Base-by-base conservation (phyloP, 2,329 filamentous ascomycete genomes). In the Stagonosporopsis chrysanthemi region DNA sequence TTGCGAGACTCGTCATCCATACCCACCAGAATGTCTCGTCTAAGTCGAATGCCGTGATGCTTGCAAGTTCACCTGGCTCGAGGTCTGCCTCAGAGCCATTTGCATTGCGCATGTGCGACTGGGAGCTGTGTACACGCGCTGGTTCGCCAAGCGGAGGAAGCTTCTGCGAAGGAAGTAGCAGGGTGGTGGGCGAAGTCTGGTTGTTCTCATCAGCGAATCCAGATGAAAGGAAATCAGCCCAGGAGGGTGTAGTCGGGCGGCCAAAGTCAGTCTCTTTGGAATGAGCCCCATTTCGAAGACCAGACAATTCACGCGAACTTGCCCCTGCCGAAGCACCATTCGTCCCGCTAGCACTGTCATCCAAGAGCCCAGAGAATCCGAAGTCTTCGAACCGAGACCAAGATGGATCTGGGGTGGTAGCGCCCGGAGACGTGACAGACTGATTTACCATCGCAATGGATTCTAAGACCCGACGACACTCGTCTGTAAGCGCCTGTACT, bases 21-120 rank as follows among this genome's bases (percentile, higher is more conserved):
- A 98, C 95, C 94, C 95, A 98, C 95, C 95, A 99, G 76, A 99
- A 99, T 1, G 92, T 90, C 74, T 98, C 94, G 68, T 99, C 95
- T 5, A 99, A 82, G 61, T 95, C 89, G 55, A 98, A 86, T 35
- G 85, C 85, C 23, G 86, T 90, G 71, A 99, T 97, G 73, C 92
- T 98, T 28, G 95, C 95, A 55, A 99, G 83, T 81, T 99, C 95
- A 48, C 92, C 95, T 0, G 94, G 95, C 63, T 97, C 92, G 0
- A 97, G 81, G 38, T 86, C 81, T 24, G 91, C 82, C 23, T 90
- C 87, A 14, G 83, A 83, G 63, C 92, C 88, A n/a, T 91, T 80
- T 56, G 87, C 84, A 40, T 89, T 68, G 24, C 75, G 73, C 57
- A 78, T 43, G 33, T 96, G 91, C 0, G 92, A 96, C 75, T 96